Conservation (phyloP, 441 rosid genomes). For the Sinapis alba region DNA sequence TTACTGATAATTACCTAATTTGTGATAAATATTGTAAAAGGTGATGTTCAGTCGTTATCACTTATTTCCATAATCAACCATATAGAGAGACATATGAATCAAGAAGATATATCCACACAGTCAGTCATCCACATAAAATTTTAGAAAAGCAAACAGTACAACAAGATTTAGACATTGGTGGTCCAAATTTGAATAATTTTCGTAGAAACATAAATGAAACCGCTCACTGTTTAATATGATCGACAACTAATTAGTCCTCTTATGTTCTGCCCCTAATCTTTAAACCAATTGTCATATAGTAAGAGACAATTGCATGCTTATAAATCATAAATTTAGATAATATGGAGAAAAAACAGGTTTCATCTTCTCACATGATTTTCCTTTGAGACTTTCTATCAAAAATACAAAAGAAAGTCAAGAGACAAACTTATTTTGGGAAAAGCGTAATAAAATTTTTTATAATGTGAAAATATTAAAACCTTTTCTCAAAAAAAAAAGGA, state of each 20-base stretch:
- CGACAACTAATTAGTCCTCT: slow-evolving; percentile 12
- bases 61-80: slow-evolving; percentile 26
- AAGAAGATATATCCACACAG: neutral
- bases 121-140: neutral
- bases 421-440: neutral
- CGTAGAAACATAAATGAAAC: slow-evolving; percentile 15
- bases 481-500: neutral
- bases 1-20: neutral
- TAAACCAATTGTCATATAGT: neutral
- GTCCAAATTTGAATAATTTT: slow-evolving; percentile 38
- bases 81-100: slow-evolving; percentile 14
- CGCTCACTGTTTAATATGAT: slow-evolving; percentile 10
- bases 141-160: slow-evolving; percentile 15
- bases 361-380: neutral
- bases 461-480: neutral
- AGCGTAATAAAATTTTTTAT: neutral
- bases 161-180: slow-evolving; percentile 31
- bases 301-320: neutral
- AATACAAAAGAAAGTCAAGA: neutral
- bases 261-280: neutral
- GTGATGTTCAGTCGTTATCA: slow-evolving; percentile 29
- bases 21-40: neutral
- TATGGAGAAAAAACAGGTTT: neutral
- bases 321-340: neutral
- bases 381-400: neutral